phyloP scores from a whole-genome alignment of 2,329 filamentous ascomycete species.

The Botryotinia globosa region DNA sequence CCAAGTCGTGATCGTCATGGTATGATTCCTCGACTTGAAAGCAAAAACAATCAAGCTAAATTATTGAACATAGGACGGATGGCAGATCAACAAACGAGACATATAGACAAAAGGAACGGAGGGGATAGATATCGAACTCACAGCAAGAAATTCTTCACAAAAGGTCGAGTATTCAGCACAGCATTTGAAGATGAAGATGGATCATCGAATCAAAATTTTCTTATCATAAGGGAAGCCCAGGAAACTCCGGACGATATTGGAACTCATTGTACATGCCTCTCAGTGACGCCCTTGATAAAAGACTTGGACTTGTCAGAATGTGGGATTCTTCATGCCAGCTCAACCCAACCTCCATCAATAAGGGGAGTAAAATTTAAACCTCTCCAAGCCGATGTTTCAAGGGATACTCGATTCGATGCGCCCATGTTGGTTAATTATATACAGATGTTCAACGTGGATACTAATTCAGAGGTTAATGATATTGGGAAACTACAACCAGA shows the following conservation, averaged over 20 bases:
- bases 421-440: conserved; percentile 9
- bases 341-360: neutral
- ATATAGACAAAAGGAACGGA: neutral
- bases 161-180: neutral
- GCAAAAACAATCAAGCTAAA: neutral
- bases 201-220: neutral
- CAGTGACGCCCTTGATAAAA: neutral
- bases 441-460: conserved; percentile 6
- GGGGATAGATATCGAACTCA: neutral
- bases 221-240: neutral
- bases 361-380: neutral
- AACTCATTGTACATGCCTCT: conserved; percentile 7
- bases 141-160: neutral
- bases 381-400: neutral
- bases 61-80: neutral
- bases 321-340: neutral
- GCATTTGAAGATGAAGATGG: neutral
- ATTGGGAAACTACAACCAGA: neutral
- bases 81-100: neutral
- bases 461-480: neutral
- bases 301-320: neutral
- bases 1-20: neutral
- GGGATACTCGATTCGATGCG: neutral
- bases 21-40: neutral
- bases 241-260: neutral